These are phyloP conservation scores for Gossypium thurberi DNA, from an alignment of 345 rosid species.

Conservation along the genomic window DNA sequence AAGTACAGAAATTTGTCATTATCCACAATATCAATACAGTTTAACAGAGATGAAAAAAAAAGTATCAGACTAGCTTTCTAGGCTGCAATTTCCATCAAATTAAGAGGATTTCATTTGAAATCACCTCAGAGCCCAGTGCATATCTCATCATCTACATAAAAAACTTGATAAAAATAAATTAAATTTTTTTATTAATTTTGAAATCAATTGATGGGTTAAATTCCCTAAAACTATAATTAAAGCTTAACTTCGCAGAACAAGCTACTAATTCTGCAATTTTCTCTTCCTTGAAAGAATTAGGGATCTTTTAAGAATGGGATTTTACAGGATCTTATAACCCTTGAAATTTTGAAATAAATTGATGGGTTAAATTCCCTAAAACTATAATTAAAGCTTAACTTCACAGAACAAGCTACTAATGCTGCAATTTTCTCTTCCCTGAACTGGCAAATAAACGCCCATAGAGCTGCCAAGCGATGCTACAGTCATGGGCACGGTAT, in stretches of 20 bases:
- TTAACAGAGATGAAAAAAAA: too few species aligned
- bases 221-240: conserved; percentile 10
- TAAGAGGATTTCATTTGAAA: conserved; percentile 11
- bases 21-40: too few species aligned
- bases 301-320: neutral
- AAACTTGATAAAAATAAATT: too few species aligned
- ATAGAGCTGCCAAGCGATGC: neutral
- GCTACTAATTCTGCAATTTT: too few species aligned
- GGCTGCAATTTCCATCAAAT: conserved; percentile 48
- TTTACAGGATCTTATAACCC: conserved; percentile 38
- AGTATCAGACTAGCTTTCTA: conserved; percentile 50
- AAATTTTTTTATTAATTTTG: neutral
- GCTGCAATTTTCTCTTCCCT: too few species aligned
- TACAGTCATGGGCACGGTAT: neutral
- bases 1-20: too few species aligned
- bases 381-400: neutral
- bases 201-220: neutral
- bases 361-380: conserved; percentile 16
- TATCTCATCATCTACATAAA: conserved; percentile 35
- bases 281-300: too few species aligned
- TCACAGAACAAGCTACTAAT: too few species aligned
- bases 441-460: too few species aligned
- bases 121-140: conserved; percentile 65
- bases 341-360: neutral
- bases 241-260: too few species aligned